Evolutionary conservation across 352 stramenopile species (phyloP), one percentile per base, ranked within the genome.

Genomic region (Phytopythium delawarense): DNA sequence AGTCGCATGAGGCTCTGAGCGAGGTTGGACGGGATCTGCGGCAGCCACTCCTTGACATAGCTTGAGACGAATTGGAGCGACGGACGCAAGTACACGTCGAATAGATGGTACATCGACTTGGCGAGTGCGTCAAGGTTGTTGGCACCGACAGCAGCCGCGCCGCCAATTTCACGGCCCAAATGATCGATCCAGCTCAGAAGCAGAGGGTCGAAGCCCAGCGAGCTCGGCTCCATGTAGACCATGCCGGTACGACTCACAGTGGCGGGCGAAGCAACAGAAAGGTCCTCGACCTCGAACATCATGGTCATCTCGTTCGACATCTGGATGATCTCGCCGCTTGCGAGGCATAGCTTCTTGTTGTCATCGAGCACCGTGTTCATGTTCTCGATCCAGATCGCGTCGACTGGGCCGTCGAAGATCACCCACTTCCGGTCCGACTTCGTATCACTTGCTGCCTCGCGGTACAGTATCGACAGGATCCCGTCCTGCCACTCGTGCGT

Each of bases 271-370:
- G 95, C 95, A 2, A 98, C 92, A 0, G 82, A 93, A 1, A 98
- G 73, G 59, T 98, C 95, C 66, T 98, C 92, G n/a, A 97, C 89
- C 69, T 98, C 95, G 58, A 98, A 98, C 91, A 98, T 98, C 94
- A 98, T 98, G 8, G 92, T 97, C 95, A 98, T 98, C 44, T 97
- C 79, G 45, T 91, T 83, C 4, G 87, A 96, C 94, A 98, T 98
- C 62, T 97, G 93, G 45, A 98, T 75, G 70, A 97, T 97, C 73
- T 98, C 94, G 5, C 95, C 95, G 58, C 81, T 97, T 53, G 96
- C 97, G 4, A 98, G 70, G 58, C 92, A 98, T 1, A 98, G 70
- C 63, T 98, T 97, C 70, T 98, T 98, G 78, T 98, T 98, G 64
- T 98, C 93, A 57, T 98, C 94, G 18, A 98, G 81, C 45, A 98